Evolutionary conservation across 345 rosid genomes (phyloP).

Genomic region (Raphanus raphanistrum): DNA sequence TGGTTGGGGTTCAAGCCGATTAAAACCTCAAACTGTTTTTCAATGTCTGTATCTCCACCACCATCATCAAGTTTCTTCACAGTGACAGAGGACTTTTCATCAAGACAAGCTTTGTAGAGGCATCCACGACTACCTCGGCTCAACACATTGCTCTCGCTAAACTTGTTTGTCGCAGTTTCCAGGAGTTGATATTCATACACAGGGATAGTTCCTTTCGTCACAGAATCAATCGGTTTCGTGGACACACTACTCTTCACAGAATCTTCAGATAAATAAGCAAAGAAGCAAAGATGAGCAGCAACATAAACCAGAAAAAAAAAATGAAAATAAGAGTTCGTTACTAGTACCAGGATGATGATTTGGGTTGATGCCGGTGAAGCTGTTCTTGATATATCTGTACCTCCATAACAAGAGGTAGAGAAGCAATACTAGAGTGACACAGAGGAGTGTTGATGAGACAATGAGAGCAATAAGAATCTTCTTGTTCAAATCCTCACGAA

Average conservation of each 20-base stretch:
- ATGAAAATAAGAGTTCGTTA: too few relatives aligned
- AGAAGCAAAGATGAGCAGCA: slow-evolving; percentile 9
- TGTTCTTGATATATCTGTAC: slow-evolving; percentile 43
- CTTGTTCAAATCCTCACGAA: slow-evolving; percentile 76
- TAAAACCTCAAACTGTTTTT: slow-evolving; percentile 67
- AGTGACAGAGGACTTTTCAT: slow-evolving; percentile 62
- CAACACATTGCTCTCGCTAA: slow-evolving; percentile 61
- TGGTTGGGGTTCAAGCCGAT: not conserved
- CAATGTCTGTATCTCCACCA: slow-evolving; percentile 48
- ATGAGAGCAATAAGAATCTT: slow-evolving; percentile 74
- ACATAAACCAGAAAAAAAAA: not conserved
- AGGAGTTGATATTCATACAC: slow-evolving; percentile 62
- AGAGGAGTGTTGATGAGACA: slow-evolving; percentile 68
- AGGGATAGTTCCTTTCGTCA: slow-evolving; percentile 58
- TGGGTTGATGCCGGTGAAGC: slow-evolving; percentile 41
- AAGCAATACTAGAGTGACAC: slow-evolving; percentile 50
- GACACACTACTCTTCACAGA: slow-evolving; percentile 48
- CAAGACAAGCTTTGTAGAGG: slow-evolving; percentile 64
- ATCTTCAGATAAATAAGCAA: slow-evolving; percentile 45
- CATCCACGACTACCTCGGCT: slow-evolving; percentile 62
- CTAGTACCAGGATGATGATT: too few relatives aligned
- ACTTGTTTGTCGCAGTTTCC: slow-evolving; percentile 79
- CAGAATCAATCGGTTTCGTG: slow-evolving; percentile 46
- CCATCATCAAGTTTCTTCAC: slow-evolving; percentile 69
- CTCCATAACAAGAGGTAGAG: slow-evolving; percentile 63